These are phyloP conservation scores for Pyrenophora teres DNA, from an alignment of 2,329 filamentous ascomycete genomes.

Conservation along the genomic window DNA sequence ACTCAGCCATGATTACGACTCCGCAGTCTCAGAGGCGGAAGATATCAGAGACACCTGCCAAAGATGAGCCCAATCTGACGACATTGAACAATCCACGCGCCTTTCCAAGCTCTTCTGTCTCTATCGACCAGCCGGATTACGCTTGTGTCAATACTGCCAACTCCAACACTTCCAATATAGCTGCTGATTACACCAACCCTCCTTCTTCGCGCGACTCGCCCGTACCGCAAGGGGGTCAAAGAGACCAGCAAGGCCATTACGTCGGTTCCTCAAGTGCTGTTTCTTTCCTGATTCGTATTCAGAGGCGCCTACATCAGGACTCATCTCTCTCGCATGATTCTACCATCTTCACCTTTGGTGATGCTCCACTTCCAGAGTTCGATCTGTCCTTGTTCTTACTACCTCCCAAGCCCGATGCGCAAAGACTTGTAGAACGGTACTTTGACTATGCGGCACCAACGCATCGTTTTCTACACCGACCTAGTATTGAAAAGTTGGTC, in stretches of 20 bases:
- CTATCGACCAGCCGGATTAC: conserved; percentile 24
- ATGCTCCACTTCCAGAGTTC: conserved; percentile 54
- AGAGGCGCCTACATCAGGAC: conserved; percentile 54
- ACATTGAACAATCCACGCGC: conserved; percentile 26
- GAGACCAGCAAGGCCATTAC: conserved; percentile 55
- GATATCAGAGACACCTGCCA: conserved; percentile 12
- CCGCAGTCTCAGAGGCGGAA: conserved; percentile 22
- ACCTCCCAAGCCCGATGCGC: conserved; percentile 49
- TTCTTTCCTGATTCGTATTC: conserved; percentile 57
- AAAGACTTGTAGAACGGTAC: conserved; percentile 57
- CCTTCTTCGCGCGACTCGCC: conserved; percentile 50
- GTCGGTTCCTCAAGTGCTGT: conserved; percentile 55
- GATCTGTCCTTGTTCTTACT: conserved; percentile 53
- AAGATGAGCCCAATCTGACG: conserved; percentile 18
- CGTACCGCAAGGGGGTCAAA: conserved; percentile 50
- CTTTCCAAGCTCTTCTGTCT: conserved; percentile 18
- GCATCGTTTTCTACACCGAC: conserved; percentile 62
- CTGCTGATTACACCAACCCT: conserved; percentile 21
- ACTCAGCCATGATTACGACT: conserved; percentile 31
- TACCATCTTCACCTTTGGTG: conserved; percentile 58
- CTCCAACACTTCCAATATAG: conserved; percentile 18
- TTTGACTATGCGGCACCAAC: conserved; percentile 66
- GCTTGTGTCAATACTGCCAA: background rate
- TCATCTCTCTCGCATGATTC: conserved; percentile 45
- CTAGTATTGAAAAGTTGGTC: conserved; percentile 55